A percentile compares a stretch with the other conserved stretches of the same genome.
Conservation (phyloP, 441 rosid species). For the Bruguiera hainesii region DNA sequence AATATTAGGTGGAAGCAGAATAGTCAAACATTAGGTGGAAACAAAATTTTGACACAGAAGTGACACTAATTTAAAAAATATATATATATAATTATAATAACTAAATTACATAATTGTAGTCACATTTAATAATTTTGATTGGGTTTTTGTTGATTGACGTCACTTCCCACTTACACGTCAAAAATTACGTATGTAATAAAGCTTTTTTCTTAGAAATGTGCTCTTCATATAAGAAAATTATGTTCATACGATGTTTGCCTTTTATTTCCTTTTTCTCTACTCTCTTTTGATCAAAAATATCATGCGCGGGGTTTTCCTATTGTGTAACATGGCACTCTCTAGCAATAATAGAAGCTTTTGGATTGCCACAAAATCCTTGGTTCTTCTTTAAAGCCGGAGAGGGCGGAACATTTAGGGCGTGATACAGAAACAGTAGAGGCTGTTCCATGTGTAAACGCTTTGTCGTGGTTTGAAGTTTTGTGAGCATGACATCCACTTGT, state of each 20-base stretch:
- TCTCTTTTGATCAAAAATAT: neutral
- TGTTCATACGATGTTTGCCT: neutral
- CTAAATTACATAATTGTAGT: no score
- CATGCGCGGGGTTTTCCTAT: conserved; percentile 3
- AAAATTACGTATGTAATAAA: no score
- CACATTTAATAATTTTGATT: no score
- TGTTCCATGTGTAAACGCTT: neutral
- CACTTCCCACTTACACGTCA: no score
- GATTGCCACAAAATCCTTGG: conserved; percentile 6
- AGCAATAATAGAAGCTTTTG: neutral
- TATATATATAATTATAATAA: no score
- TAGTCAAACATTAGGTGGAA: no score
- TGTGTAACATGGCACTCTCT: neutral
- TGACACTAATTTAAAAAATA: no score
- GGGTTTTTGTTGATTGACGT: no score
- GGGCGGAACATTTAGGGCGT: conserved; percentile 14
- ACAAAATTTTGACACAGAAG: no score
- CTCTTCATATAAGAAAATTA: no score
- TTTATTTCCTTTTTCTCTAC: neutral
- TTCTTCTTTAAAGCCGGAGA: conserved; percentile 17
- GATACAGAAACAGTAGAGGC: neutral
- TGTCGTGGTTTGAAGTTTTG: neutral
- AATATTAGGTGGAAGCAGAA: no score
- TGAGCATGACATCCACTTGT: neutral
- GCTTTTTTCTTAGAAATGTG: no score